Evolutionary conservation across 2,329 filamentous ascomycete species (phyloP), one percentile per base, ranked within the genome.

Genomic region (Raffaelea ambrosiae): DNA sequence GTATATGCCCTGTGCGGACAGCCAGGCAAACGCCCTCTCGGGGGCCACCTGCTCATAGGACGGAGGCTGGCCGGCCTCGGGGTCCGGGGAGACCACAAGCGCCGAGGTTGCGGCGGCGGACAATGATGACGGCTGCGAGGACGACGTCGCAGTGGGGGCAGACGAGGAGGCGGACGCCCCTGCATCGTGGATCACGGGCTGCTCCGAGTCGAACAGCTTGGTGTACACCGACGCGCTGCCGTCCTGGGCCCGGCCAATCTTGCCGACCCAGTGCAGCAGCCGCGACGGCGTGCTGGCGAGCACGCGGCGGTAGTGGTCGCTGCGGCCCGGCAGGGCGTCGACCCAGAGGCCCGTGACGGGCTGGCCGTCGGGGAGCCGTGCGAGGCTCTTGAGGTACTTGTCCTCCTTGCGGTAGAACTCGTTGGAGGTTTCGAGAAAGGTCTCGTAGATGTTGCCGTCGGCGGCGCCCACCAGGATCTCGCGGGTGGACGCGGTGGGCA

Each of bases 341-440:
- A 85, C 84, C 81, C 88, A 95, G 16, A 97, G 62, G 1, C 93
- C 93, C 1, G 86, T 88, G 33, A 97, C 78, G 1, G 90, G 81
- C 20, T 5, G 46, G 0, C 85, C 87, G 63, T 95, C 89, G 1
- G 84, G 79, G 8, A 89, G 76, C 61, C 85, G 90, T 63, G 90
- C 89, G 19, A 98, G 76, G 33, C 76, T 78, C 64, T 91, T 91
- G 51, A 95, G 68, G 63, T 95, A 95, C 66, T 88, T 89, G 63
- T 98, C 93, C 65, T 97, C 90, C 61, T 91, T 86, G 56, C 88
- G 80, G 66, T 96, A 97, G 67, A 96, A 96, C 63, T 97, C 93
- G 43, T 85, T 89, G 14, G 88, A 86, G 3, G 89, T 89, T 65
- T 98, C 93, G 60, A 98, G 91, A 59, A 88, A 97, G 18, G 84